A percentile compares a stretch with the other conserved stretches of the same genome.
Evolutionary conservation across 495 filamentous ascomycete genomes (phyloP).

Genomic region (Penicillium chermesinum): DNA sequence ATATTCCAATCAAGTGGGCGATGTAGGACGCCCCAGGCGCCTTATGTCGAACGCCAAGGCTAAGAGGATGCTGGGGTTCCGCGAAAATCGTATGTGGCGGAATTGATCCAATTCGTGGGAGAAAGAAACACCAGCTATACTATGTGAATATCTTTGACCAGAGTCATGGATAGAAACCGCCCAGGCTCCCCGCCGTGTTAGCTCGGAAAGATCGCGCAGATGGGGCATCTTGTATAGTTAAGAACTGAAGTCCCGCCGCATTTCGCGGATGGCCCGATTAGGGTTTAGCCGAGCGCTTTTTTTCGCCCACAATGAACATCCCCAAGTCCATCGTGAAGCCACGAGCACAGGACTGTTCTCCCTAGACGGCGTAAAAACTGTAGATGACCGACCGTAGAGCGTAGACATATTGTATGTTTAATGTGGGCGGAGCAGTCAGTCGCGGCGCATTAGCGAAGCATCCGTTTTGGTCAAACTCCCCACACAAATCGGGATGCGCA

Average conservation of each 20-base stretch:
- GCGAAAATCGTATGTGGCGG: slow-evolving; percentile 51
- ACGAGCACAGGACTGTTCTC: not conserved
- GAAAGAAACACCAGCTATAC: slow-evolving; percentile 6
- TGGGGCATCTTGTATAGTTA: no score
- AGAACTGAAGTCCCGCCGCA: no score
- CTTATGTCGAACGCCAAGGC: slow-evolving; percentile 54
- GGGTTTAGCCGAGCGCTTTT: slow-evolving; percentile 42
- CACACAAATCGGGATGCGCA: slow-evolving; percentile 11
- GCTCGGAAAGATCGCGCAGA: no score
- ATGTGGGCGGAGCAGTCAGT: not conserved
- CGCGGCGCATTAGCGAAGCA: slow-evolving; percentile 4
- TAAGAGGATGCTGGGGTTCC: slow-evolving; percentile 49
- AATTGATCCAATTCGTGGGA: slow-evolving; percentile 30
- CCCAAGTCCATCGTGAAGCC: not conserved
- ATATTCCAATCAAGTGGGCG: slow-evolving; percentile 42
- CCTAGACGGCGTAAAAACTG: not conserved
- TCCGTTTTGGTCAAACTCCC: slow-evolving; percentile 10
- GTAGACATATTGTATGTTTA: not conserved
- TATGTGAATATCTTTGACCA: no score
- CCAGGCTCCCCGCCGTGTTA: no score
- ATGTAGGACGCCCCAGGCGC: slow-evolving; percentile 52
- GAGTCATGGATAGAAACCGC: no score
- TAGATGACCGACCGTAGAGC: not conserved
- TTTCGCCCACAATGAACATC: slow-evolving; percentile 21
- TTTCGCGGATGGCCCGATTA: slow-evolving; percentile 19